Conservation (phyloP, 257 asterid genomes). For the Lycium ferocissimum region DNA sequence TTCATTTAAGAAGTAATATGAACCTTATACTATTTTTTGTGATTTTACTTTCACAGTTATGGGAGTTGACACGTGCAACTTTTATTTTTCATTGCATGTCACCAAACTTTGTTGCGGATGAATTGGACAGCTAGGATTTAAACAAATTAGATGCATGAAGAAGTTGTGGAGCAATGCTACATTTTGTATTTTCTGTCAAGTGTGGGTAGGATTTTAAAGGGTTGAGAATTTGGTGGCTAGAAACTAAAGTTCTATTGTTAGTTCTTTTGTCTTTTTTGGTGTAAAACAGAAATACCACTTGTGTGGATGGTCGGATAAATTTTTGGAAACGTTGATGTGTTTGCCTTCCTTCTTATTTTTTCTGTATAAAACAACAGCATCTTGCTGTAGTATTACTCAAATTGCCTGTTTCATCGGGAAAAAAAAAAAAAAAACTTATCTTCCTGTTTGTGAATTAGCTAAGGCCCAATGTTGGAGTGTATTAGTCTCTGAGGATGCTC, state of each 20-base stretch:
- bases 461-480: not conserved
- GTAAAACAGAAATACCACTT: too few relatives aligned
- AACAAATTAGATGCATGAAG: not conserved
- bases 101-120: not conserved
- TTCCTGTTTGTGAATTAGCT: not conserved
- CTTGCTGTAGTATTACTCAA: too few relatives aligned
- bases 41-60: not conserved
- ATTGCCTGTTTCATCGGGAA: not conserved
- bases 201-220: too few relatives aligned
- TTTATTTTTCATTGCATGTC: not conserved
- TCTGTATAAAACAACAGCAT: too few relatives aligned
- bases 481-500: not conserved
- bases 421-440: too few relatives aligned
- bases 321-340: too few relatives aligned
- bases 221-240: too few relatives aligned
- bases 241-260: too few relatives aligned
- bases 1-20: not conserved
- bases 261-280: too few relatives aligned
- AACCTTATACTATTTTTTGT: not conserved
- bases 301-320: too few relatives aligned
- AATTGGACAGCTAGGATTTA: not conserved
- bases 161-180: not conserved
- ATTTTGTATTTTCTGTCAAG: not conserved
- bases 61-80: not conserved
- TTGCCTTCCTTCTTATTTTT: too few relatives aligned